Evolutionary conservation across 2,329 filamentous ascomycete genomes (phyloP), one percentile per base, ranked within the genome.

Genomic region (Penicillium nordicum): DNA sequence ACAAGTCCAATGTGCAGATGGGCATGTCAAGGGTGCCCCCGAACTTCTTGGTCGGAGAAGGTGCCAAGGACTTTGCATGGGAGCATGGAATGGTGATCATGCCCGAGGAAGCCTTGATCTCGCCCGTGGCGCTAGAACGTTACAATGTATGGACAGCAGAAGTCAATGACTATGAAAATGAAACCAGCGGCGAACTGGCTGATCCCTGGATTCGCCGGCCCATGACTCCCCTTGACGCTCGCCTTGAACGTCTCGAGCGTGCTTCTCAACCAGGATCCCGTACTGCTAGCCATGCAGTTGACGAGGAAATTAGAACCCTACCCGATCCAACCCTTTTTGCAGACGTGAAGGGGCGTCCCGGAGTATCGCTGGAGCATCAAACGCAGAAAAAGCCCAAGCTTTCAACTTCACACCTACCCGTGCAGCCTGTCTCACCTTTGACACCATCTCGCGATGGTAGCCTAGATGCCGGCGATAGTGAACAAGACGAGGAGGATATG

Each of bases 11-110:
- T 48, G 82, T 86, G 56, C 85, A 89, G 1, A 76, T 97, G n/a
- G 90, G 90, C 8, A 82, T 97, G 49, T 86, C 89, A 53, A 87
- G 94, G 54, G 92, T 99, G 4, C 92, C 95, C 9, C 94, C 94
- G 10, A 97, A 97, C 67, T 84, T 97, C 25, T 82, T 99, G 1
- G 89, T 96, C 11, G 90, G 91, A 34, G 81, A 89, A 63, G 94
- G 94, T 11, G 94, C 94, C 16, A 88, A 84, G 42, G 84, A 88
- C n/a, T 99, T 95, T 74, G 94, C 93, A 0, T 84, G 84, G 58
- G 86, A 93, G 57, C 84, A 92, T 63, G 87, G 89, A 9, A 84
- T 97, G 70, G 77, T 83, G 0, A 79, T 90, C 11, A 80, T 92
- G n/a, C 82, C 86, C 6, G 86, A 91, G 65, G 88, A 94, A 42